Conservation (phyloP, 257 asterid species). For the Solanum gandarillasii region DNA sequence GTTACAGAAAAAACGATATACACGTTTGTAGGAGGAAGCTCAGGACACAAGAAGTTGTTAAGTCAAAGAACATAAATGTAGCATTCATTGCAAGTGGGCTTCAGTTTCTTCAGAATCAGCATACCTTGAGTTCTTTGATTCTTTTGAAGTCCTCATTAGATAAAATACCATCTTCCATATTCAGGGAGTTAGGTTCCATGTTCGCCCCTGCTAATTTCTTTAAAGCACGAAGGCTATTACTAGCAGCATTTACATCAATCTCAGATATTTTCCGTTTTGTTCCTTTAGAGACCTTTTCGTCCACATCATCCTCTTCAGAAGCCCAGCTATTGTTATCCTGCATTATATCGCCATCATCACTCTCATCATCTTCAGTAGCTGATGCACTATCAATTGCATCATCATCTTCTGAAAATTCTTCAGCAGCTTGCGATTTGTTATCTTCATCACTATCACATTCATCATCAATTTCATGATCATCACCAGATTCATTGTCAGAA, state of each 20-base stretch:
- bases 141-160: conserved; percentile 89
- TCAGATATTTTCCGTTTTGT: conserved; percentile 66
- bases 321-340: background rate
- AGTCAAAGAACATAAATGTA: background rate
- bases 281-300: conserved; percentile 14
- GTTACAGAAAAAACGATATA: background rate
- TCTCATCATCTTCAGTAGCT: conserved; percentile 22
- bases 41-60: background rate
- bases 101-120: background rate
- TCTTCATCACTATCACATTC: conserved; percentile 17
- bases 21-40: background rate
- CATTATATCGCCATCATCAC: conserved; percentile 11
- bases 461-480: conserved; percentile 24
- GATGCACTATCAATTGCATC: conserved; percentile 20
- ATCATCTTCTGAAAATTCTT: conserved; percentile 23
- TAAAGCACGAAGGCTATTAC: conserved; percentile 66
- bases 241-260: conserved; percentile 53
- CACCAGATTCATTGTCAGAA: conserved; percentile 30
- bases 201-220: conserved; percentile 61
- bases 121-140: conserved; percentile 79
- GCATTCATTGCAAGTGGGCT: background rate
- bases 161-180: conserved; percentile 58
- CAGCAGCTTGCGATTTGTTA: conserved; percentile 29
- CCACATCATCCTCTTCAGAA: conserved; percentile 10
- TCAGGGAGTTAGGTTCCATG: conserved; percentile 12